Evolutionary conservation across 305 asterid genomes (phyloP).

Genomic region (Fraxinus platypoda): DNA sequence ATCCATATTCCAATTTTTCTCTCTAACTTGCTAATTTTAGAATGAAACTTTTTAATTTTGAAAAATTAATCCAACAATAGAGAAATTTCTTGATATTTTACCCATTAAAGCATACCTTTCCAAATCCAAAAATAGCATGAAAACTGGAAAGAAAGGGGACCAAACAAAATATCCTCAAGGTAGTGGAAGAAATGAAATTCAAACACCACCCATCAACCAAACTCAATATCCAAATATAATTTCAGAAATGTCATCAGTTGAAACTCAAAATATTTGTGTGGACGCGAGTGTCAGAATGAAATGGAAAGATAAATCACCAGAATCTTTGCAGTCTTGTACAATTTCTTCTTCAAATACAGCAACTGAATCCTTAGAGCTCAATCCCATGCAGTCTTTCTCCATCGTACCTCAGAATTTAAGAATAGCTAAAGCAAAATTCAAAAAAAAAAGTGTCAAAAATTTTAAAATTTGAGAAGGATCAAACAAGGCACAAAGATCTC

Average conservation of each 20-base stretch:
- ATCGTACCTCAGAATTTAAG: constrained; percentile 35
- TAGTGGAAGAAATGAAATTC: neutral
- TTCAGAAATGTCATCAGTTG: neutral
- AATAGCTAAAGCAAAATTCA: constrained; percentile 3
- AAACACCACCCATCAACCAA: neutral
- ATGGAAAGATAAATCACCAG: constrained; percentile 42
- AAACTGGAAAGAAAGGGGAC: neutral
- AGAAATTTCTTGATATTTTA: neutral
- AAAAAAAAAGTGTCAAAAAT: constrained; percentile 11
- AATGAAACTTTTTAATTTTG: neutral
- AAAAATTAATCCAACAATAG: neutral
- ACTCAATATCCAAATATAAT: neutral
- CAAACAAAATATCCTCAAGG: neutral
- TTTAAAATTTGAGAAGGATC: neutral
- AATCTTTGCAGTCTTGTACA: constrained; percentile 49
- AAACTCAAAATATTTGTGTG: neutral
- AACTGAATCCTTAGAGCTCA: constrained; percentile 44
- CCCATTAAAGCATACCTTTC: neutral
- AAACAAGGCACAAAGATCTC: constrained; percentile 1
- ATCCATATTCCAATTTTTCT: neutral
- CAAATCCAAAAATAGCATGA: neutral
- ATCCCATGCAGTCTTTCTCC: constrained; percentile 85
- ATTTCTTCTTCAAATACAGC: constrained; percentile 53
- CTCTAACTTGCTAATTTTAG: neutral
- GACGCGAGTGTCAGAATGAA: neutral